Evolutionary conservation across 2,329 filamentous ascomycete genomes (phyloP).

Genomic region (Beauveria brongniartii): DNA sequence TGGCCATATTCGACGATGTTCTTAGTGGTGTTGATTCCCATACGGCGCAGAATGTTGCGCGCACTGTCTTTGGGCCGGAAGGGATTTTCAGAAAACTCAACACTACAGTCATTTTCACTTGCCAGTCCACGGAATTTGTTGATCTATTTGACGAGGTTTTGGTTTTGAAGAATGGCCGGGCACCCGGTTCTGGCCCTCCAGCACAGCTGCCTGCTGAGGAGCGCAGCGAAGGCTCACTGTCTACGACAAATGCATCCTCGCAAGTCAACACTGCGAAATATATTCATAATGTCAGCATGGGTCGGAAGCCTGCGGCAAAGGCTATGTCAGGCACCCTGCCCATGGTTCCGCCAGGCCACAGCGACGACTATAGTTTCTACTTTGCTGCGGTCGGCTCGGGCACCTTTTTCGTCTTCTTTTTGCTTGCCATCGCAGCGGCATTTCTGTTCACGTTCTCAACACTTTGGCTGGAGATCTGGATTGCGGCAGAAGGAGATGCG

Average conservation of each 20-base stretch:
- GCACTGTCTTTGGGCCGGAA: neutral
- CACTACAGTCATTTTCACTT: neutral
- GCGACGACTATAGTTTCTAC: conserved; percentile 3
- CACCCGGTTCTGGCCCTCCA: neutral
- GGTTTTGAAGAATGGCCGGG: neutral
- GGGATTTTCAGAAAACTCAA: neutral
- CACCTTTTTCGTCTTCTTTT: neutral
- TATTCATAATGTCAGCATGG: no score
- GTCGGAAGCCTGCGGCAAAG: neutral
- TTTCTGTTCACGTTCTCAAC: neutral
- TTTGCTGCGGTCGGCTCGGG: neutral
- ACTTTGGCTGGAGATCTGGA: conserved; percentile 2
- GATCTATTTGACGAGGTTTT: neutral
- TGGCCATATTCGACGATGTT: conserved; percentile 26
- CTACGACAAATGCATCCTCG: neutral
- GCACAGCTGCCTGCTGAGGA: neutral
- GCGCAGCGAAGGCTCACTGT: neutral
- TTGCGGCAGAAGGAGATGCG: neutral
- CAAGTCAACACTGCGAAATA: neutral
- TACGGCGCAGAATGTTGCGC: conserved; percentile 22
- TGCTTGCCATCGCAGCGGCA: neutral
- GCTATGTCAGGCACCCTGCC: neutral
- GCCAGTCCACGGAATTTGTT: neutral
- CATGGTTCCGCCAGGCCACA: neutral
- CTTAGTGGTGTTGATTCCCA: conserved; percentile 19